Evolutionary conservation across 2,329 filamentous ascomycete species (phyloP), one percentile per base, ranked within the genome.

Genomic region (Calonectria pseudoturangicola): DNA sequence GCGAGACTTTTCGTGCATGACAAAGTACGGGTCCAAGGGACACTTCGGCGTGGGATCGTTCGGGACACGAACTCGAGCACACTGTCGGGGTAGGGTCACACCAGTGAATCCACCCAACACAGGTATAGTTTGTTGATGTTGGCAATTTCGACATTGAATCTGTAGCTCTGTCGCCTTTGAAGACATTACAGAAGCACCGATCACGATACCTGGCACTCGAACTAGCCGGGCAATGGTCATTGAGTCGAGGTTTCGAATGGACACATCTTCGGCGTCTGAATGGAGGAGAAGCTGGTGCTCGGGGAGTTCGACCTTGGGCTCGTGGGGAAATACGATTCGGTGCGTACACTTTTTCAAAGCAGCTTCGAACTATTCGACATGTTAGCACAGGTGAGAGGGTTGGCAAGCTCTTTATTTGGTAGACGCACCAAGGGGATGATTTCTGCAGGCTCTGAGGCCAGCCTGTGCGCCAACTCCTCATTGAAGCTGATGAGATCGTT

Each of bases 401-500:
- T 3, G 25, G 30, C n/a, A 33, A 27, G 10, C 25, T 27, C 41
- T 6, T 21, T 28, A 39, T 7, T 39, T 45, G 41, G 9, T 7
- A 16, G 68, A 15, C 91, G 74, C 86, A 98, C 96, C 67, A 98
- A 87, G 73, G 97, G 96, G 72, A 99, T 97, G 69, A 98, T 94
- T 70, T 98, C 96, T 56, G 93, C 93, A 4, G 97, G 97, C 82
- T 98, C 95, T 62, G 94, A 97, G 25, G 93, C 94, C 74, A 99
- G 89, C 81, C 93, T 92, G 84, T 98, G 95, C 33, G 96, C 97
- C 73, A 99, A 89, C 83, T 98, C 95, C 85, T 98, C 96, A 81
- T 98, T 97, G 86, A 96, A 98, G 74, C 94, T 97, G 83, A 98
- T 98, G 72, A 99, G 87, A 83, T 99, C 96, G 74, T 94, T 95